Conservation (phyloP, 2,329 filamentous ascomycete species). For the Colletotrichum euphorbiae region DNA sequence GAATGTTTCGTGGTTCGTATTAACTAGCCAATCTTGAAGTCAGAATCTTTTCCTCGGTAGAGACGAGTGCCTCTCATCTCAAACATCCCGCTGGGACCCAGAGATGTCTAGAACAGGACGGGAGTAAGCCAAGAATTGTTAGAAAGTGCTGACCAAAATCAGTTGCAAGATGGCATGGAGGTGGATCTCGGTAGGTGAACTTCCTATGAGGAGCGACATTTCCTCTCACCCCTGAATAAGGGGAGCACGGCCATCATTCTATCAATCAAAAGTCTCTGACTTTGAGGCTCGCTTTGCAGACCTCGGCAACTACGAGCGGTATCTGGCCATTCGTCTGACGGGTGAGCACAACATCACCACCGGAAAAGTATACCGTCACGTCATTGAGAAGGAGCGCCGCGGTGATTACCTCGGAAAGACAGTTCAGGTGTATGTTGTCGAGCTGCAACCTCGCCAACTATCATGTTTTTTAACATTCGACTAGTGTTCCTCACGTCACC, state of each 20-base stretch:
- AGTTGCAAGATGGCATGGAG: conserved; percentile 41
- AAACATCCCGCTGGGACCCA: background rate
- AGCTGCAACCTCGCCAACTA: background rate
- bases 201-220: conserved; percentile 7
- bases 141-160: conserved; percentile 19
- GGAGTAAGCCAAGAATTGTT: background rate
- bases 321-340: conserved; percentile 84
- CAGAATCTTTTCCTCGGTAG: background rate
- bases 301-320: conserved; percentile 70
- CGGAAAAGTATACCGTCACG: conserved; percentile 93
- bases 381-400: conserved; percentile 77
- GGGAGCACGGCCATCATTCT: background rate
- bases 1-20: conserved; percentile 41
- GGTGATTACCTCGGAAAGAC: conserved; percentile 89
- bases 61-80: conserved; percentile 15
- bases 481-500: conserved; percentile 84
- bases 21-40: background rate
- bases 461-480: background rate
- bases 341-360: conserved; percentile 97
- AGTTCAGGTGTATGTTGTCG: conserved; percentile 74
- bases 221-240: background rate
- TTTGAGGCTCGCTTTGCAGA: conserved; percentile 47
- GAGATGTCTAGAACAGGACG: background rate
- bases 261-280: conserved; percentile 36
- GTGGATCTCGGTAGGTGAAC: conserved; percentile 40